Percentiles rank a stretch among this genome's conserved stretches.
These are phyloP conservation scores for Circinella umbellata DNA, from an alignment of 371 early-diverging fungal species.

Conservation along the genomic window DNA sequence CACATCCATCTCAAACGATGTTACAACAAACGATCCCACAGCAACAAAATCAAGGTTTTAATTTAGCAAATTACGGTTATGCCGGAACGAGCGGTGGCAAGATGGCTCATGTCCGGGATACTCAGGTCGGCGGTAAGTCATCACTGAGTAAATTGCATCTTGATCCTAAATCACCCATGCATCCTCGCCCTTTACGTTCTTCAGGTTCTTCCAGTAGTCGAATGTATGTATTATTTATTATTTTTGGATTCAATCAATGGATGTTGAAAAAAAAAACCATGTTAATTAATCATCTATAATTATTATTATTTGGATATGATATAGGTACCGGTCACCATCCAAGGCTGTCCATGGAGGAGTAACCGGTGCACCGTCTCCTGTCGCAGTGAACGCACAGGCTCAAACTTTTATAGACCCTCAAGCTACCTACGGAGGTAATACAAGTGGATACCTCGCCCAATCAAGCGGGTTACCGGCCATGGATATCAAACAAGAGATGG, in stretches of 20 bases:
- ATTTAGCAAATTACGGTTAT: slow-evolving; percentile 31
- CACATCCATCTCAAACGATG: slow-evolving; percentile 18
- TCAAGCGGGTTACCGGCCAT: neutral
- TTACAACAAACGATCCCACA: slow-evolving; percentile 25
- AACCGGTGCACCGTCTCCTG: slow-evolving; percentile 6
- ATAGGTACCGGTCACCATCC: slow-evolving; percentile 3
- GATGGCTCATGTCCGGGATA: slow-evolving; percentile 39
- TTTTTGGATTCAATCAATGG: too few species aligned
- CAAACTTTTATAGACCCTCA: neutral
- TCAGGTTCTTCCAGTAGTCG: slow-evolving; percentile 28
- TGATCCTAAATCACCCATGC: slow-evolving; percentile 5
- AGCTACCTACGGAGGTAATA: neutral
- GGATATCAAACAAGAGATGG: neutral
- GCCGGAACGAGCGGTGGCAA: slow-evolving; percentile 40
- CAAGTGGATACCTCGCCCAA: neutral
- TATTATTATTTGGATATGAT: slow-evolving; percentile 30
- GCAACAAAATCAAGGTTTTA: slow-evolving; percentile 28
- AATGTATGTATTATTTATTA: slow-evolving; percentile 36
- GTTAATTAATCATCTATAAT: too few species aligned
- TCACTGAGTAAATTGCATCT: slow-evolving; percentile 21
- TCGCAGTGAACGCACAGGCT: slow-evolving; percentile 4
- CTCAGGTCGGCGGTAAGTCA: slow-evolving; percentile 41
- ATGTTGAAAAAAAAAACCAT: too few species aligned
- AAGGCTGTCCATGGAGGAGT: neutral
- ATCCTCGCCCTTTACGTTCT: neutral